Percentiles rank a stretch among this genome's conserved stretches.
phyloP scores from a whole-genome alignment of 2,329 filamentous ascomycete genomes.

The Ilyonectria destructans region DNA sequence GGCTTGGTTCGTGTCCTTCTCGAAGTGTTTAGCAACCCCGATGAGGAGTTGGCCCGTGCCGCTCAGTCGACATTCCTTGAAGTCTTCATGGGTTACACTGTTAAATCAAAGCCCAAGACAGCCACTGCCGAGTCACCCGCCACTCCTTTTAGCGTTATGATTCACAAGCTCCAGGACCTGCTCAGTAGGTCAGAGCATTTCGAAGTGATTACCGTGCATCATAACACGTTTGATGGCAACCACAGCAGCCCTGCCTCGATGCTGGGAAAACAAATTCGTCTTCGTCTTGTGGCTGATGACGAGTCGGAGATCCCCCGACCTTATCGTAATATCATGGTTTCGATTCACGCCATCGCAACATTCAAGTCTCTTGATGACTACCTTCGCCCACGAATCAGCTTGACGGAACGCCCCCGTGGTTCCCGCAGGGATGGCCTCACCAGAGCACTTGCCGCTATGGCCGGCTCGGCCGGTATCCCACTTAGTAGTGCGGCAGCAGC shows the following conservation, averaged over 20 bases:
- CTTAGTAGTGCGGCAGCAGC: slow-evolving; percentile 63
- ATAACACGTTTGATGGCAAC: slow-evolving; percentile 91
- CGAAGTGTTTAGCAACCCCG: slow-evolving; percentile 83
- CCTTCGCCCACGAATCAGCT: slow-evolving; percentile 87
- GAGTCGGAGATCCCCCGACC: slow-evolving; percentile 90
- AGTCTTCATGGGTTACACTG: slow-evolving; percentile 88
- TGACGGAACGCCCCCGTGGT: slow-evolving; percentile 79
- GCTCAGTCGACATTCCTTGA: slow-evolving; percentile 90
- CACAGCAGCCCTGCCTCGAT: slow-evolving; percentile 94
- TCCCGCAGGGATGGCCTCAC: slow-evolving; percentile 76
- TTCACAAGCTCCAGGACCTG: slow-evolving; percentile 95
- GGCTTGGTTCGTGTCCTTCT: slow-evolving; percentile 90
- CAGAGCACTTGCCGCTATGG: slow-evolving; percentile 82
- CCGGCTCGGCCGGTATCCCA: slow-evolving; percentile 78
- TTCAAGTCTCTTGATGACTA: slow-evolving; percentile 99
- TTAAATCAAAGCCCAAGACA: slow-evolving; percentile 77
- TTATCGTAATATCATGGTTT: slow-evolving; percentile 97
- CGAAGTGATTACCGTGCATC: slow-evolving; percentile 95
- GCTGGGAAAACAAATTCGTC: slow-evolving; percentile 94
- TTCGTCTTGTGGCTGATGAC: slow-evolving; percentile 91
- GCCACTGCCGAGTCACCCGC: slow-evolving; percentile 78
- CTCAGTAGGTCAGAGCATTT: slow-evolving; percentile 98
- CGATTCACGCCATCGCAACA: slow-evolving; percentile 97
- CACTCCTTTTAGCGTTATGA: slow-evolving; percentile 91
- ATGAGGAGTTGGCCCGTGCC: slow-evolving; percentile 73